Evolutionary conservation across 441 rosid species (phyloP).

Genomic region (Euphorbia schlechtendalii): DNA sequence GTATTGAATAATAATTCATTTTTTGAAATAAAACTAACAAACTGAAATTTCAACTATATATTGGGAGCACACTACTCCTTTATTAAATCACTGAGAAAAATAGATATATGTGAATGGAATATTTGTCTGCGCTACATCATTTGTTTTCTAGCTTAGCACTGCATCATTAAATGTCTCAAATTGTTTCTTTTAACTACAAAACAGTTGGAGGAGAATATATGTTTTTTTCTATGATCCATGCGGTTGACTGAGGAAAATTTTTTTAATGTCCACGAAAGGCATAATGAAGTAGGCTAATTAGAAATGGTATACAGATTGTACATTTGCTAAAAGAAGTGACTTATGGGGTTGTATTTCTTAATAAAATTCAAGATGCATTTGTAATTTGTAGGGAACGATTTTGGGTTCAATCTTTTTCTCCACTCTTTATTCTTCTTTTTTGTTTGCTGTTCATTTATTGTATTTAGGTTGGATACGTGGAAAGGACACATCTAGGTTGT

Average conservation of each 20-base stretch:
- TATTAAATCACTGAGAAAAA: background rate
- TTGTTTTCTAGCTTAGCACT: too few relatives aligned
- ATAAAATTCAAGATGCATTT: background rate
- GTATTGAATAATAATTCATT: background rate
- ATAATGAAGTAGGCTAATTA: background rate
- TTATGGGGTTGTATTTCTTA: background rate
- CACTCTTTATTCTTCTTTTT: slow-evolving; percentile 4
- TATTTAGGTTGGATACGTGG: slow-evolving; percentile 83
- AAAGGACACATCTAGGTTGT: slow-evolving; percentile 67
- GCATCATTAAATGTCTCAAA: background rate
- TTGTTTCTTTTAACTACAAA: background rate
- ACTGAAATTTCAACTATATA: background rate
- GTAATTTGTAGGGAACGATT: background rate
- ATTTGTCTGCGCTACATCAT: background rate
- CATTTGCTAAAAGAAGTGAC: background rate
- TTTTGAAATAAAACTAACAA: background rate
- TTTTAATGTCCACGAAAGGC: background rate
- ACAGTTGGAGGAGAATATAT: background rate
- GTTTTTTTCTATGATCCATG: background rate
- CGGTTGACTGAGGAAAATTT: background rate
- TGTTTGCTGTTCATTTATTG: slow-evolving; percentile 20
- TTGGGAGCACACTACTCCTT: background rate
- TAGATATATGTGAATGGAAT: background rate
- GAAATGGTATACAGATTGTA: background rate
- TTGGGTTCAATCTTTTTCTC: background rate